These are phyloP conservation scores for Hanseniaspora taiwanica DNA, from an alignment of 805 yeast species.

Conservation along the genomic window DNA sequence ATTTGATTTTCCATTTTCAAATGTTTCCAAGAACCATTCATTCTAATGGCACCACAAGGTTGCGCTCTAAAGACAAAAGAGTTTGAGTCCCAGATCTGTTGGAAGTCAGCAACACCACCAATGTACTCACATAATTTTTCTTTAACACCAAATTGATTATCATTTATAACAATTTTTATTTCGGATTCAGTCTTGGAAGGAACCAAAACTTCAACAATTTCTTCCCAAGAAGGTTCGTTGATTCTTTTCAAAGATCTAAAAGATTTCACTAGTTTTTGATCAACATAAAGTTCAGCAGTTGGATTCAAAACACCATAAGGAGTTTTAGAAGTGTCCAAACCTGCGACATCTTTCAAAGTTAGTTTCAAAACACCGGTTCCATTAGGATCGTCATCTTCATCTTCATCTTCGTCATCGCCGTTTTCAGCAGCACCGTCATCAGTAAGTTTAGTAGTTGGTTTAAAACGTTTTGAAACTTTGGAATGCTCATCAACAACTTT, in stretches of 20 bases:
- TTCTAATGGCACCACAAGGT: conserved; percentile 13
- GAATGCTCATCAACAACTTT: neutral
- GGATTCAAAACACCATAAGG: conserved; percentile 38
- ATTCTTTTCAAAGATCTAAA: conserved; percentile 52
- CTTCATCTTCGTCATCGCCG: conserved; percentile 19
- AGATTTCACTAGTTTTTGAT: conserved; percentile 39
- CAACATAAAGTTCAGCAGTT: conserved; percentile 51
- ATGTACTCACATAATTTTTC: conserved; percentile 37
- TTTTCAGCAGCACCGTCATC: conserved; percentile 9
- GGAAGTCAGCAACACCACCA: conserved; percentile 4
- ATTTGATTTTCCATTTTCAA: conserved; percentile 40
- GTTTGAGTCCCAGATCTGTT: conserved; percentile 3
- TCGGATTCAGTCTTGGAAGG: conserved; percentile 45
- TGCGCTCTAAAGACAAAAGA: conserved; percentile 1
- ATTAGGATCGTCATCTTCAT: conserved; percentile 33
- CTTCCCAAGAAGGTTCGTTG: conserved; percentile 65
- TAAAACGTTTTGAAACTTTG: conserved; percentile 1
- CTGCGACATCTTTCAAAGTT: conserved; percentile 44
- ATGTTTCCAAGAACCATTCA: conserved; percentile 59
- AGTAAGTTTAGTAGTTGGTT: conserved; percentile 8
- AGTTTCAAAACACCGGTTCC: conserved; percentile 65
- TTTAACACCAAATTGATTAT: conserved; percentile 36
- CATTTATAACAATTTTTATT: conserved; percentile 45
- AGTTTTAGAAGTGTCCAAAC: conserved; percentile 40
- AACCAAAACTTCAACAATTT: conserved; percentile 46